Base-by-base conservation (phyloP, 805 yeast genomes). In the Suhomyces kilbournensis region DNA sequence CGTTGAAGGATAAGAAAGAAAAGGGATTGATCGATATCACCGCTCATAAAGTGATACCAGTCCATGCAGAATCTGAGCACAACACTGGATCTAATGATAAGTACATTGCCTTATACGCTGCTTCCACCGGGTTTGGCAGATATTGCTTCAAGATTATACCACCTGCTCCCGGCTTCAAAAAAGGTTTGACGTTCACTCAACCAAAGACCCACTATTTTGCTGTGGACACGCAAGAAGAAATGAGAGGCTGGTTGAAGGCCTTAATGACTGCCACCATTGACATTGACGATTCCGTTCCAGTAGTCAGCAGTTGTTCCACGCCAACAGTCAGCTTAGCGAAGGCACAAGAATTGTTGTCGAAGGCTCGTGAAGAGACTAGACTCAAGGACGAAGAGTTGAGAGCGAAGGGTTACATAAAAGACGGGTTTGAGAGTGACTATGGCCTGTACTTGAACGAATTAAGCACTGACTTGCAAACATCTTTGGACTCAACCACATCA, bases 121-220 rank as follows among this genome's bases (percentile, higher is more conserved):
- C 97, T 0, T 85, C 93, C 30, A 87, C 96, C 3, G 97, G 97
- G 7, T 86, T 88, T 44, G 98, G 98, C n/a, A 79, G 96, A 40
- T 89, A 83, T 65, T 90, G 97, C 63, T 93, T 94, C 76, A 92
- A 92, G 68, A 68, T 94, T 10, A 83, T 92, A 3, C 99, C 99
- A 8, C 99, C 99, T 0, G 96, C 96, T 2, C 98, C 98, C 0
- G 99, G 99, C 0, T 89, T 93, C 49, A 85, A 86, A 58, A 93
- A 92, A 71, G 98, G 98, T 0, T 81, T 94, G 52, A 92, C 97
- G 0, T 94, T 94, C 68, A 94, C 99, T 0, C 97, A 92, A 57
- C 99, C 97, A 26, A 90, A 91, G 59, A 88, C 91, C 7, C 99
- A 94, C 63, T 94, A 87, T 68, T 94, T 94, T 78, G 97, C 98